Base-by-base conservation (phyloP, 805 yeast species). In the Danielozyma ontarioensis region DNA sequence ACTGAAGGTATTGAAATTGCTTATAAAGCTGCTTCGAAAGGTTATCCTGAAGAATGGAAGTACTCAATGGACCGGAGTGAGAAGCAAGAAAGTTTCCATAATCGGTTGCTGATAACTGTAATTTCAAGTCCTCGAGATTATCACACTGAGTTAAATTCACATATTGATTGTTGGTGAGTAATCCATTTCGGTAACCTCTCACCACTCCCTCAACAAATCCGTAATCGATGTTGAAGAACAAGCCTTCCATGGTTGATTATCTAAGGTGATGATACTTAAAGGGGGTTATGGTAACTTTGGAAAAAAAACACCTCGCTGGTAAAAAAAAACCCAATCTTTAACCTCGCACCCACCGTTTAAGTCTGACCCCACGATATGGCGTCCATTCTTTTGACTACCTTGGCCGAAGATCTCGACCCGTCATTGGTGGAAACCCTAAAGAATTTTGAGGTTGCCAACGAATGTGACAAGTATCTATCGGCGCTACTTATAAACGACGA, bases 201-300 rank as follows among this genome's bases (percentile, higher is more conserved):
- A 90, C 95, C 22, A 94, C 76, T 28, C 90, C 98, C 63, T 93
- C 99, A 46, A 93, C 74, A 64, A 74, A 93, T 15, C 99, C 99
- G 57, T 73, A 57, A 56, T 90, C 89, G 42, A 88, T 72, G 66
- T 93, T 93, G 68, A 93, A 93, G 61, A 72, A 87, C 31, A 90
- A 72, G 17, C 97, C 97, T 59, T 93, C 97, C 98, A 90, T 90
- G 33, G 34, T n/a, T n/a, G n/a, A n/a, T n/a, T 33, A 13, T 5
- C 25, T 23, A 19, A 25, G 32, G 14, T 18, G 29, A 15, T 25
- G 25, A 15, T 26, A 23, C 15, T 13, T 14, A 15, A 33, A 19
- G 22, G 22, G 22, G 8, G 22, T 10, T n/a, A 6, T 21, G 30
- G 19, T 29, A 8, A 21, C 8, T 8, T n/a, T n/a, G n/a, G n/a